Evolutionary conservation across 192 early-diverging fungal species (phyloP), one percentile per base, ranked within the genome.

Genomic region (Coemansia sp.): DNA sequence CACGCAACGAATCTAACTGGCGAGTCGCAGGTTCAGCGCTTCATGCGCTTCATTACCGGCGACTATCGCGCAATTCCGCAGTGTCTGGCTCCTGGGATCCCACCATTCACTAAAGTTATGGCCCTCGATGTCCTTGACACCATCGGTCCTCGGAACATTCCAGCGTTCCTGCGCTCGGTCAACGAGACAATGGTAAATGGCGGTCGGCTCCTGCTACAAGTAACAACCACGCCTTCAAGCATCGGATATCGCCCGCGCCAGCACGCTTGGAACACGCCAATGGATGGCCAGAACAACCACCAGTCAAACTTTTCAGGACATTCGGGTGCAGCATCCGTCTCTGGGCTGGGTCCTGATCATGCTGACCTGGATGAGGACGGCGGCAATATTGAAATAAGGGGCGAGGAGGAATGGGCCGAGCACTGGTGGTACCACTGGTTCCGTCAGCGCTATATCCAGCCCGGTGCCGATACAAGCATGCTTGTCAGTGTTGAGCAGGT

Each of bases 341-440:
- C 48, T 15, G 48, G 48, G 2, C 15, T 39, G 19, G 10, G 41
- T 7, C 32, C 25, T 21, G 45, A 24, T 2, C 39, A 23, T 10
- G 51, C 45, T 7, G 51, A n/a, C 6, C 39, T 14, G 14, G 59
- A 47, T 17, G 55, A 52, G 10, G 55, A 62, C 6, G 43, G 22
- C 7, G 39, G 10, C 57, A 24, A 17, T 32, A 57, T 17, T 22
- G 37, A 22, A 57, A 57, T 41, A 1, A 43, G 55, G 7, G 66
- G 69, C 9, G 68, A 68, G 4, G 72, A 74, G 24, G 69, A 72
- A 60, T 66, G 66, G 69, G 73, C 78, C 0, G 78, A 83, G 64
- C 66, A 68, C 59, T 78, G 75, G 72, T 77, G 76, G 72, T 83
- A 83, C 72, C 81, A 83, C 64, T 71, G 72, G 75, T 83, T 75